Percentiles rank a stretch among this genome's conserved stretches.
phyloP scores from a whole-genome alignment of 2,329 filamentous ascomycete species.

The Penicillium italicum region DNA sequence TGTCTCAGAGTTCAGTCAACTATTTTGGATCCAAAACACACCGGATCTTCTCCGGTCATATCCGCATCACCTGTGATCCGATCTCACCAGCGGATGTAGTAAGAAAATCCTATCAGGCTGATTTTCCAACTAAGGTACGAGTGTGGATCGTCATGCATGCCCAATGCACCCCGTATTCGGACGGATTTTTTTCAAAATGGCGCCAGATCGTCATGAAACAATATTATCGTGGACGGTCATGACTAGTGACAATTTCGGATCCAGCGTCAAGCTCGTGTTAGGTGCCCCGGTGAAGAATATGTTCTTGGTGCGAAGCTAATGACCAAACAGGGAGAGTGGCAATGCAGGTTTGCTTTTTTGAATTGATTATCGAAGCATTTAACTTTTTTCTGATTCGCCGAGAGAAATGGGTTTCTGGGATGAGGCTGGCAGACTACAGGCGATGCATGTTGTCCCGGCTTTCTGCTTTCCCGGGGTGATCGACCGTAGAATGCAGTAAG shows the following conservation, averaged over 20 bases:
- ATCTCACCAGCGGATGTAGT: neutral
- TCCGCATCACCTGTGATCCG: neutral
- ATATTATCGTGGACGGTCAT: neutral
- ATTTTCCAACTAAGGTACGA: neutral
- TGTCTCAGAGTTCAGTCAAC: neutral
- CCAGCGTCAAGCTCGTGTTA: constrained; percentile 8
- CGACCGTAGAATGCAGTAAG: too few species aligned
- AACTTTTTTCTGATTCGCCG: constrained; percentile 11
- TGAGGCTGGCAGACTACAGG: constrained; percentile 11
- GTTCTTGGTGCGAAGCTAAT: neutral
- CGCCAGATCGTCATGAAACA: neutral
- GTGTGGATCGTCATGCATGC: constrained; percentile 7
- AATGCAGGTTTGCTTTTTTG: constrained; percentile 10
- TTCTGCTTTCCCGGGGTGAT: neutral
- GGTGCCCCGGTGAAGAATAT: neutral
- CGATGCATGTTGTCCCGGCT: neutral
- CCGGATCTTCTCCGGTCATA: neutral
- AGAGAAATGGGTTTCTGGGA: neutral
- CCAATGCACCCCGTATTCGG: constrained; percentile 4
- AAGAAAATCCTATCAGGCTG: neutral
- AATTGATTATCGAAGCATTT: constrained; percentile 5
- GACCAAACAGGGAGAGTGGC: neutral
- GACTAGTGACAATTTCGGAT: neutral
- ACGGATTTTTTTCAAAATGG: neutral
- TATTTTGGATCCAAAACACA: neutral